A percentile compares a stretch with the other conserved stretches of the same genome.
phyloP scores from a whole-genome alignment of 1,284 basidiomycete genomes.

The Tilletia caries region DNA sequence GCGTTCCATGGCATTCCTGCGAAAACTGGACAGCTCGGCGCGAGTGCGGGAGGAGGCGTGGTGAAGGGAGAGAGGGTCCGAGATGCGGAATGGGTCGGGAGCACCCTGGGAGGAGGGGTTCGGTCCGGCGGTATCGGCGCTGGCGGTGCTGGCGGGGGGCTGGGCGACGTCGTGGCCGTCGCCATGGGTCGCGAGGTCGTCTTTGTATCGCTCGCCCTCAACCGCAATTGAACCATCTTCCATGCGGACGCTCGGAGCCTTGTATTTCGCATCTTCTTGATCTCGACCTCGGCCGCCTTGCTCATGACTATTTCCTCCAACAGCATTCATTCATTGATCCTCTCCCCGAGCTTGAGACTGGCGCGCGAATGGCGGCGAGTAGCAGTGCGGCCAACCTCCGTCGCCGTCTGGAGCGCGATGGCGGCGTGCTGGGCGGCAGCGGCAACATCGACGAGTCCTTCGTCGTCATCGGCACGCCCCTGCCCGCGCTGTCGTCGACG shows the following conservation, averaged over 20 bases:
- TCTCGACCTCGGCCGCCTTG: too few species aligned
- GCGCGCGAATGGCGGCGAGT: constrained; percentile 6
- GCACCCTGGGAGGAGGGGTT: neutral
- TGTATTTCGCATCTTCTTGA: too few species aligned
- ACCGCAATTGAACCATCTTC: too few species aligned
- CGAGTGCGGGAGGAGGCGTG: neutral
- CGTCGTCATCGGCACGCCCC: constrained; percentile 77
- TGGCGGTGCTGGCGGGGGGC: neutral
- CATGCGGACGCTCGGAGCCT: too few species aligned
- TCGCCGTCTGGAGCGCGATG: neutral
- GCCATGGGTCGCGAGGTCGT: constrained; percentile 10
- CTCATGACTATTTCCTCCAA: too few species aligned
- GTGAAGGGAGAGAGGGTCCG: neutral
- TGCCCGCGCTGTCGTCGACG: constrained; percentile 80
- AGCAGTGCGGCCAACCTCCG: neutral
- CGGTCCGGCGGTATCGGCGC: neutral
- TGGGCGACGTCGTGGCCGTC: neutral
- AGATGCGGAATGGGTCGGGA: neutral
- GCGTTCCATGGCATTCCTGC: neutral
- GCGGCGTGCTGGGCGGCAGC: neutral
- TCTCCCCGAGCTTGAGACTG: too few species aligned
- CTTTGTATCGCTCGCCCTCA: neutral
- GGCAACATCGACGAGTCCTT: constrained; percentile 19
- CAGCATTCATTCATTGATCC: too few species aligned
- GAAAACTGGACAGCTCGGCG: neutral